Evolutionary conservation across 257 asterid genomes (phyloP).

Genomic region (Mitragyna speciosa): DNA sequence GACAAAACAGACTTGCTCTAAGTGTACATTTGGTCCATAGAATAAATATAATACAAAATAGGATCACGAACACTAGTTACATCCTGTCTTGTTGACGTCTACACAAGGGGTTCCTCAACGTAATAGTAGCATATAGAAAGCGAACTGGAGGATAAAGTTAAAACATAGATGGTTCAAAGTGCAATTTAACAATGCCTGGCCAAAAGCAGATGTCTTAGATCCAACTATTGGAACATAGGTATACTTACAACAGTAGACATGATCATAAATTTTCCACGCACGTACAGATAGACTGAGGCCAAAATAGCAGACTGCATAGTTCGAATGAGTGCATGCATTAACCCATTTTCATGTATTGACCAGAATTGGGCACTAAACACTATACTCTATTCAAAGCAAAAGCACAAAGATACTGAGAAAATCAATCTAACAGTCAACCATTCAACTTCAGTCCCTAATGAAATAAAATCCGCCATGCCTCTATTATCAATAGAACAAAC

Average conservation of each 20-base stretch:
- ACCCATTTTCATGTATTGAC: not conserved
- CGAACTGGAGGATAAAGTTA: too few species aligned
- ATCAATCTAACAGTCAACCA: not conserved
- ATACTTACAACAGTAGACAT: not conserved
- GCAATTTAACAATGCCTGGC: too few species aligned
- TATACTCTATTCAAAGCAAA: not conserved
- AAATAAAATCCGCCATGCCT: constrained; percentile 26
- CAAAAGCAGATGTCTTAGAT: too few species aligned
- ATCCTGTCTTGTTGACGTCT: too few species aligned
- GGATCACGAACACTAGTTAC: too few species aligned
- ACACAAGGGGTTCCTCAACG: too few species aligned
- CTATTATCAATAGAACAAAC: constrained; percentile 22
- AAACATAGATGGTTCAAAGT: too few species aligned
- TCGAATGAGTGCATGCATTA: not conserved
- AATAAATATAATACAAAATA: too few species aligned
- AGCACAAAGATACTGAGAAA: not conserved
- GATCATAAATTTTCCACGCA: not conserved
- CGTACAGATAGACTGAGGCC: not conserved
- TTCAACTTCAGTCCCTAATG: constrained; percentile 22
- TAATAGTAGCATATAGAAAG: too few species aligned
- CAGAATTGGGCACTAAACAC: not conserved
- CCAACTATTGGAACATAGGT: not conserved
- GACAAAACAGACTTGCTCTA: too few species aligned
- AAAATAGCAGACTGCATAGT: not conserved
- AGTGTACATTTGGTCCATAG: too few species aligned